phyloP scores from a whole-genome alignment of 805 yeast species.

The Teunomyces cretensis region DNA sequence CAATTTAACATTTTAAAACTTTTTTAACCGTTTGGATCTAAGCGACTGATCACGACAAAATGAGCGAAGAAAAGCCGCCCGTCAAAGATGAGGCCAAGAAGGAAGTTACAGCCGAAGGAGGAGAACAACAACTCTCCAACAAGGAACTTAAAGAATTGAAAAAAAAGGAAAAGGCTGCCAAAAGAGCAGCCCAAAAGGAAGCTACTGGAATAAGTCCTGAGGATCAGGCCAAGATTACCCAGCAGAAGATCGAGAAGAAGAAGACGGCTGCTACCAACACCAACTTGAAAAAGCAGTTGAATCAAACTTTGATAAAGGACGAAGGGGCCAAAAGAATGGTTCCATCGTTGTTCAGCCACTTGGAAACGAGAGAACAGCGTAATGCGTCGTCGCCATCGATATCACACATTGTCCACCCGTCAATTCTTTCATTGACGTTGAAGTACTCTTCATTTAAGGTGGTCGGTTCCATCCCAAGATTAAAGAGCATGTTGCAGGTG shows the following conservation, averaged over 20 bases:
- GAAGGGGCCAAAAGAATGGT: conserved; percentile 41
- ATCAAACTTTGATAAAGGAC: conserved; percentile 49
- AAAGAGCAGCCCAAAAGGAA: conserved; percentile 84
- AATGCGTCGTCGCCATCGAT: conserved; percentile 53
- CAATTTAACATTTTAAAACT: background rate
- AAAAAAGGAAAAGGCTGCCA: conserved; percentile 88
- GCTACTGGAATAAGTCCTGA: conserved; percentile 56
- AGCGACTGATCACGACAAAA: background rate
- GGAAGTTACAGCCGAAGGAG: conserved; percentile 7
- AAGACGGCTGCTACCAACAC: conserved; percentile 46
- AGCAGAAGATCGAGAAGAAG: conserved; percentile 43
- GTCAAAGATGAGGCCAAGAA: background rate
- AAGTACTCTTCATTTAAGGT: conserved; percentile 80
- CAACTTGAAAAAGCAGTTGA: conserved; percentile 54
- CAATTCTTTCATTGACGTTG: conserved; percentile 72
- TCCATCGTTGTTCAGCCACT: conserved; percentile 72
- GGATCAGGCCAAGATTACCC: conserved; percentile 42
- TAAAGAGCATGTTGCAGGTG: conserved; percentile 79
- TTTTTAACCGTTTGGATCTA: background rate
- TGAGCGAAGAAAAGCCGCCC: conserved; percentile 1
- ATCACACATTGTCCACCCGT: conserved; percentile 80
- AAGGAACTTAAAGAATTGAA: conserved; percentile 86
- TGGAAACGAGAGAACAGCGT: conserved; percentile 78
- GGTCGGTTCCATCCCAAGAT: conserved; percentile 87
- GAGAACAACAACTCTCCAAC: conserved; percentile 46